phyloP scores from a whole-genome alignment of 2,329 filamentous ascomycete species.

The Xylaria sp. region DNA sequence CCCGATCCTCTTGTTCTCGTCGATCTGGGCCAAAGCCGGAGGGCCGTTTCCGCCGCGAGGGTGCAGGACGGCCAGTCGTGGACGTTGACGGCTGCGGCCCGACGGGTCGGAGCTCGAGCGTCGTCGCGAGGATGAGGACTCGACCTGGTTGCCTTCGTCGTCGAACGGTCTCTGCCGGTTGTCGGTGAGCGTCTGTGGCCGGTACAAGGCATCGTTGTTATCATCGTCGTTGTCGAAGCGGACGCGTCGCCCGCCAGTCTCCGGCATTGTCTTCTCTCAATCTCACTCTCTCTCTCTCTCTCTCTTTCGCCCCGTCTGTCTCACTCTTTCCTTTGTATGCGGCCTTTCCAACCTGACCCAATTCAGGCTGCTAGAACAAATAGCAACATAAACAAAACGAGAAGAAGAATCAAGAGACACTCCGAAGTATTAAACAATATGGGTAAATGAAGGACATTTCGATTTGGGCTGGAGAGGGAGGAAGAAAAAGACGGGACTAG shows the following conservation, averaged over 20 bases:
- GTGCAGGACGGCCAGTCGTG: constrained; percentile 40
- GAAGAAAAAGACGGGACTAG: neutral
- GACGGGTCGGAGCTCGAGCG: constrained; percentile 46
- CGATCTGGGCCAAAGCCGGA: constrained; percentile 36
- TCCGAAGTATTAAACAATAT: constrained; percentile 6
- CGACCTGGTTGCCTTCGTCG: constrained; percentile 17
- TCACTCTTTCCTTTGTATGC: neutral
- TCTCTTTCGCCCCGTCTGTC: neutral
- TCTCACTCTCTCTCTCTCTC: too few relatives aligned
- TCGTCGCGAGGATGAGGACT: constrained; percentile 34
- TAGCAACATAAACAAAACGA: neutral
- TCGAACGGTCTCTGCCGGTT: constrained; percentile 21
- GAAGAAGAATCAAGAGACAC: neutral
- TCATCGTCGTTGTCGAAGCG: constrained; percentile 17
- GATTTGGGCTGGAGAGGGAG: neutral
- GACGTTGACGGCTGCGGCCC: constrained; percentile 41
- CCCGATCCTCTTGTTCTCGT: constrained; percentile 38
- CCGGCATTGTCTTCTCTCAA: neutral
- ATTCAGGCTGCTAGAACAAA: neutral
- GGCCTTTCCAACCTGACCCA: neutral
- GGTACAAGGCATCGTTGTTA: constrained; percentile 26
- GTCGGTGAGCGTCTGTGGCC: constrained; percentile 28
- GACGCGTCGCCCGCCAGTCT: constrained; percentile 31
- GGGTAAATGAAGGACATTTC: constrained; percentile 1
- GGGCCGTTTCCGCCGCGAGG: constrained; percentile 37